A percentile compares a stretch with the other conserved stretches of the same genome.
These are phyloP conservation scores for Asparagopsis taxiformis DNA, from an alignment of 31 red algal genomes.

Conservation along the genomic window DNA sequence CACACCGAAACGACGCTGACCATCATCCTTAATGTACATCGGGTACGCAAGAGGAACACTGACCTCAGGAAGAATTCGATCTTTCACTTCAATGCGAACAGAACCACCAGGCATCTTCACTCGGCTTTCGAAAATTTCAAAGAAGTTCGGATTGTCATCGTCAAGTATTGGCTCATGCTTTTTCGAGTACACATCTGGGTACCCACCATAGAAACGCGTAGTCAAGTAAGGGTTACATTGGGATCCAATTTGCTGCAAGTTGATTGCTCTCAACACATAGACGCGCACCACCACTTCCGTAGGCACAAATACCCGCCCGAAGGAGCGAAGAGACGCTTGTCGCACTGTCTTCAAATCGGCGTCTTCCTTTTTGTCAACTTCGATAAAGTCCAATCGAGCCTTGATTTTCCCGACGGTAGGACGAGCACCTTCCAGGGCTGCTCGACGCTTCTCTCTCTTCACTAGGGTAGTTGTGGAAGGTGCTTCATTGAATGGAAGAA, in stretches of 20 bases:
- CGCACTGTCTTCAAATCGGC: slow-evolving; percentile 40
- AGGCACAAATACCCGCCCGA: slow-evolving; percentile 76
- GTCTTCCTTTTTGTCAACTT: slow-evolving; percentile 69
- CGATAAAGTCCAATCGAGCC: slow-evolving; percentile 66
- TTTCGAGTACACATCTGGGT: slow-evolving; percentile 70
- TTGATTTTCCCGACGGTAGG: slow-evolving; percentile 78
- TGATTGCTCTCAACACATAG: slow-evolving; percentile 72
- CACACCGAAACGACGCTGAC: slow-evolving; percentile 32
- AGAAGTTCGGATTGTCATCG: slow-evolving; percentile 89
- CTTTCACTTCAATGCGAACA: slow-evolving; percentile 86
- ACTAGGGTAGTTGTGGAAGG: slow-evolving; percentile 26
- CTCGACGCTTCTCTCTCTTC: slow-evolving; percentile 53
- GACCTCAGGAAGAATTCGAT: slow-evolving; percentile 79
- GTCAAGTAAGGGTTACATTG: slow-evolving; percentile 84
- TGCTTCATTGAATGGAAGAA: slow-evolving; percentile 63
- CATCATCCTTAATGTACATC: slow-evolving; percentile 48
- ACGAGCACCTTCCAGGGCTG: slow-evolving; percentile 66
- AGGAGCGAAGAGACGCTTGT: slow-evolving; percentile 61
- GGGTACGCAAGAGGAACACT: slow-evolving; percentile 59
- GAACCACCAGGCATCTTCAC: slow-evolving; percentile 87
- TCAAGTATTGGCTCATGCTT: slow-evolving; percentile 74
- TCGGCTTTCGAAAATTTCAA: slow-evolving; percentile 82
- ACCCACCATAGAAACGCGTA: slow-evolving; percentile 72
- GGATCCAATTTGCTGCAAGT: slow-evolving; percentile 72
- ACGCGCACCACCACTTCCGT: slow-evolving; percentile 85